phyloP scores from a whole-genome alignment of 176 grass and related monocot genomes.

The Zea luxurians region DNA sequence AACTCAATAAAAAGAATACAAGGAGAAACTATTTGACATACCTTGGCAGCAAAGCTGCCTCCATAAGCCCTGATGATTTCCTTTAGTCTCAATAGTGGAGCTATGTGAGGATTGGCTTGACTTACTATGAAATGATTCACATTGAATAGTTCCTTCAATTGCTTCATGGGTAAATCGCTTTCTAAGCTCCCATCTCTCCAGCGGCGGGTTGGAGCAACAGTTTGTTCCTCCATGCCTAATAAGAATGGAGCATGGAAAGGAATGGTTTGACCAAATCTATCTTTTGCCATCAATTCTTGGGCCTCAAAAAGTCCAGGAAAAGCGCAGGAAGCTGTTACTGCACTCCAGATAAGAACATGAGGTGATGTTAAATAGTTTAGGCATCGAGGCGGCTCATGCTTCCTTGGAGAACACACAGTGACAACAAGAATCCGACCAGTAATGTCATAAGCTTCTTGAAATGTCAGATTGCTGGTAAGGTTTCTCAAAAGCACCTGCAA shows the following conservation, averaged over 20 bases:
- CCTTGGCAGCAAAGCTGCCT: slow-evolving; percentile 91
- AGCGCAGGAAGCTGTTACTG: slow-evolving; percentile 88
- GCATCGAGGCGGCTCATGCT: slow-evolving; percentile 87
- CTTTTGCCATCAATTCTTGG: slow-evolving; percentile 94
- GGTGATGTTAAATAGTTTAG: slow-evolving; percentile 93
- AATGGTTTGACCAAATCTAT: slow-evolving; percentile 88
- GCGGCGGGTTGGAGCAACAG: slow-evolving; percentile 49
- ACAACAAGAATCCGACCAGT: slow-evolving; percentile 81
- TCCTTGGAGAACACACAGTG: slow-evolving; percentile 83
- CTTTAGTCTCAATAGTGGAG: slow-evolving; percentile 76
- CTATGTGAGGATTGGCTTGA: slow-evolving; percentile 93
- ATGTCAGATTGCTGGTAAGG: slow-evolving; percentile 91
- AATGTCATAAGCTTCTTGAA: slow-evolving; percentile 98
- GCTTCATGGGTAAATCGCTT: slow-evolving; percentile 88
- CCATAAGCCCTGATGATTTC: slow-evolving; percentile 76
- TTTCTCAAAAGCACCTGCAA: slow-evolving; percentile 71
- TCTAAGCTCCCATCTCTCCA: slow-evolving; percentile 97
- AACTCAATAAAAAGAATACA: slow-evolving; percentile 9
- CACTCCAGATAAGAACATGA: slow-evolving; percentile 96
- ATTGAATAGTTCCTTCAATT: slow-evolving; percentile 87
- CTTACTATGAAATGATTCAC: slow-evolving; percentile 97
- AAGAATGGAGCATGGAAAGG: slow-evolving; percentile 81
- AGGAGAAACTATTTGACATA: slow-evolving; percentile 31
- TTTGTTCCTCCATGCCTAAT: slow-evolving; percentile 45
- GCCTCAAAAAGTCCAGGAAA: slow-evolving; percentile 95